Conservation (phyloP, 2,329 filamentous ascomycete genomes). For the Ampelomyces quisqualis region DNA sequence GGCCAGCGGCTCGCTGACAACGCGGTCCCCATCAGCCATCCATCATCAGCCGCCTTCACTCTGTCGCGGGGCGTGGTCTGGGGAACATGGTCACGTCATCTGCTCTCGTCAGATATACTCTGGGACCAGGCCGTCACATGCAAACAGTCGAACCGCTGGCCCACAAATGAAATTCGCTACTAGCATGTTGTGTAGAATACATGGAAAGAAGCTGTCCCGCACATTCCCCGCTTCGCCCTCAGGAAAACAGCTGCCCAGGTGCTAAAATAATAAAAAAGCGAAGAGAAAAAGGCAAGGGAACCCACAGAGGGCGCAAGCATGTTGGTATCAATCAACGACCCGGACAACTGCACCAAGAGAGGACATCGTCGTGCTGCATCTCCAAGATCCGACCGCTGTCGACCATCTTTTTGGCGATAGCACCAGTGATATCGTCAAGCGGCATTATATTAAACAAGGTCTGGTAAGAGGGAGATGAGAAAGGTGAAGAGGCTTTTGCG, state of each 20-base stretch:
- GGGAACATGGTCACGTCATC: constrained; percentile 13
- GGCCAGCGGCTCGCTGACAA: constrained; percentile 20
- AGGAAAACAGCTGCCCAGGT: constrained; percentile 37
- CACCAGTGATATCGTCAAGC: constrained; percentile 45
- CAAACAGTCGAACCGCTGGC: too few species aligned
- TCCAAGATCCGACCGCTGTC: constrained; percentile 35
- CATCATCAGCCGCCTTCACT: background rate
- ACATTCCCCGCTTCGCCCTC: constrained; percentile 33
- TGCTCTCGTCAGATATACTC: too few species aligned
- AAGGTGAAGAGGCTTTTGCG: constrained; percentile 37
- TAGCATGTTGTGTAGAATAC: constrained; percentile 47
- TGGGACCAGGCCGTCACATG: too few species aligned
- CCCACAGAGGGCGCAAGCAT: constrained; percentile 45
- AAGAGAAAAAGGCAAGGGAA: constrained; percentile 34
- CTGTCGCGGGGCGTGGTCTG: background rate
- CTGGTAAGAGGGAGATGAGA: constrained; percentile 43
- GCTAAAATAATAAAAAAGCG: constrained; percentile 43
- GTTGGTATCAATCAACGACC: constrained; percentile 49
- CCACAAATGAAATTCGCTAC: constrained; percentile 46
- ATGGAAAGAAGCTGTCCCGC: constrained; percentile 39
- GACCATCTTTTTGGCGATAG: constrained; percentile 43
- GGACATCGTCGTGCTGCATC: constrained; percentile 34
- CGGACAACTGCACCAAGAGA: constrained; percentile 42
- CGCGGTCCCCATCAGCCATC: constrained; percentile 20
- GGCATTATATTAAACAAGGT: constrained; percentile 46